Evolutionary conservation across 1,139 yeast species (phyloP).

Genomic region (Yamadazyma sp.): DNA sequence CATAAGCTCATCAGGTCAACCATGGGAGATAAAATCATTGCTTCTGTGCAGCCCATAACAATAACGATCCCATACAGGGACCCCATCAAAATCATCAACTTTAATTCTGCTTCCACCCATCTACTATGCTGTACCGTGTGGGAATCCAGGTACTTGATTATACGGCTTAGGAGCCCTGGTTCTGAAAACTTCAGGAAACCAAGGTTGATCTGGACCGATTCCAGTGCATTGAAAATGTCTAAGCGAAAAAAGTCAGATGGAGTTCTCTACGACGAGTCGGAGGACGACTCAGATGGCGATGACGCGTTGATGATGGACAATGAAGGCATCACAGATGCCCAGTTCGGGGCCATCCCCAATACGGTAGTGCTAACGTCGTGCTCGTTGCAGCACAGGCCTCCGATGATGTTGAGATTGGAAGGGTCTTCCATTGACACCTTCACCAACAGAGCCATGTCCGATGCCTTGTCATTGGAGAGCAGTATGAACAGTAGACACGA

Average conservation of each 20-base stretch:
- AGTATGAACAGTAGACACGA: slow-evolving; percentile 21
- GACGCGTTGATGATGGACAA: slow-evolving; percentile 57
- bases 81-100: slow-evolving; percentile 71
- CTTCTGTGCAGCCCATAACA: slow-evolving; percentile 57
- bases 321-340: slow-evolving; percentile 87
- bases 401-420: slow-evolving; percentile 33
- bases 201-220: slow-evolving; percentile 52
- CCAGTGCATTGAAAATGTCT: slow-evolving; percentile 17
- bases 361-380: slow-evolving; percentile 39
- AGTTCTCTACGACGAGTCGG: slow-evolving; percentile 17
- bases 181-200: slow-evolving; percentile 51
- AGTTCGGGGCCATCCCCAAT: slow-evolving; percentile 49
- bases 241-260: slow-evolving; percentile 20
- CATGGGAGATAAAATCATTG: slow-evolving; percentile 20
- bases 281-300: slow-evolving; percentile 22
- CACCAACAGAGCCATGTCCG: slow-evolving; percentile 14
- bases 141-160: slow-evolving; percentile 77
- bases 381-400: slow-evolving; percentile 37
- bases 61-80: slow-evolving; percentile 85
- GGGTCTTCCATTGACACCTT: slow-evolving; percentile 34
- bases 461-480: slow-evolving; percentile 19
- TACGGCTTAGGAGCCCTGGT: slow-evolving; percentile 52
- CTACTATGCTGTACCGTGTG: slow-evolving; percentile 80
- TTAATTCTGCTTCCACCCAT: slow-evolving; percentile 69
- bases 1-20: slow-evolving; percentile 44